phyloP scores from a whole-genome alignment of 2,329 filamentous ascomycete species.

The Claviceps sp. region DNA sequence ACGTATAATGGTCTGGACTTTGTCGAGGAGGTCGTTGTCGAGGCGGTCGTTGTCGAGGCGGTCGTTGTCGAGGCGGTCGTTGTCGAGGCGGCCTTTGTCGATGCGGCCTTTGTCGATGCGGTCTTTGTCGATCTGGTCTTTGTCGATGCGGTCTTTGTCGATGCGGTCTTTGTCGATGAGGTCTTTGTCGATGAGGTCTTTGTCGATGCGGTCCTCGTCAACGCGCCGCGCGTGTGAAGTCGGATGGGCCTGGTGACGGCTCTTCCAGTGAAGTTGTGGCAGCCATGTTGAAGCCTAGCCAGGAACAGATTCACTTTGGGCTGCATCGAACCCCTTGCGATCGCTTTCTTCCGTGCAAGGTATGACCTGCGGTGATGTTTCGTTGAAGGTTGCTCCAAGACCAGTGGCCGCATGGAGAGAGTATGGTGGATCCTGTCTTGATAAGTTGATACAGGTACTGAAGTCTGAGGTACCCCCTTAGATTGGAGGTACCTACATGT shows the following conservation, averaged over 20 bases:
- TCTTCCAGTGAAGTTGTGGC: slow-evolving; percentile 1
- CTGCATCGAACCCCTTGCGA: neutral
- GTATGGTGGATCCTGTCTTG: neutral
- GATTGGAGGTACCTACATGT: no score
- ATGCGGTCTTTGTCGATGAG: no score
- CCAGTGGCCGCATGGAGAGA: neutral
- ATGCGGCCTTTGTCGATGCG: neutral
- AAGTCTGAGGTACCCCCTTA: no score
- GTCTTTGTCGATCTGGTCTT: slow-evolving; percentile 1
- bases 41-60: no score
- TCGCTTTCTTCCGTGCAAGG: neutral
- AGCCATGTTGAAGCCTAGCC: slow-evolving; percentile 2
- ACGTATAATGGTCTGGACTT: neutral
- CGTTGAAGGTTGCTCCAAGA: neutral
- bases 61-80: no score
- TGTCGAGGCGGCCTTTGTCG: no score
- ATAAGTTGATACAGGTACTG: no score
- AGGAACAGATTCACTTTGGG: neutral
- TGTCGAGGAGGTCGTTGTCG: no score
- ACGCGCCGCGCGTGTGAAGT: slow-evolving; percentile 4
- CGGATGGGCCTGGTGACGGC: slow-evolving; percentile 3
- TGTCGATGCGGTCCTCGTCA: slow-evolving; percentile 1
- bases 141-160: no score
- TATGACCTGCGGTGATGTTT: neutral
- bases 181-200: no score